Percentiles rank a stretch among this genome's conserved stretches.
Evolutionary conservation across 2,329 filamentous ascomycete genomes (phyloP).

Genomic region (Colletotrichum sp.): DNA sequence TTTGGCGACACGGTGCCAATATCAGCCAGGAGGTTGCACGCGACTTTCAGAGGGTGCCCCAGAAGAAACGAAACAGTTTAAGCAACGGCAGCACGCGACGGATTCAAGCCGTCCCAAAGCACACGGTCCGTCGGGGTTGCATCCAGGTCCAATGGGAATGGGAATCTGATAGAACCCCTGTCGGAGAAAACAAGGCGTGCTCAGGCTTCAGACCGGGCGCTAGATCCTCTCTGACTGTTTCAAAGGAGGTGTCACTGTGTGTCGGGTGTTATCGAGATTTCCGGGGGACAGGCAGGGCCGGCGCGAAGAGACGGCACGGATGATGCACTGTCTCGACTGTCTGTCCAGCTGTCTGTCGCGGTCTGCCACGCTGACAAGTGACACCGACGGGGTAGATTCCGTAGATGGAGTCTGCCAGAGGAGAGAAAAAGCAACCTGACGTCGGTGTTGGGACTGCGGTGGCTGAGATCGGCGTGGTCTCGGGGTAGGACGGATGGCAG

Average conservation of each 20-base stretch:
- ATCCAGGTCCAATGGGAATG: neutral
- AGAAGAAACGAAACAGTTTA: slow-evolving; percentile 20
- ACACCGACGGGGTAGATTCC: neutral
- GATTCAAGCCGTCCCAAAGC: neutral
- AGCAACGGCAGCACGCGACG: slow-evolving; percentile 11
- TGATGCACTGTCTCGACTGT: slow-evolving; percentile 9
- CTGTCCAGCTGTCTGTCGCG: neutral
- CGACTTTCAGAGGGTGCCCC: slow-evolving; percentile 1
- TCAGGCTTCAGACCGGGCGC: neutral
- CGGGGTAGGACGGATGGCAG: neutral
- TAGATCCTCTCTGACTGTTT: slow-evolving; percentile 18
- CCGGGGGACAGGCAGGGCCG: slow-evolving; percentile 1
- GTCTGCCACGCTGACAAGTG: neutral
- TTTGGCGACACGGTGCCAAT: neutral
- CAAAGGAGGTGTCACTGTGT: slow-evolving; percentile 18
- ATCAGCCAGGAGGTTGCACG: neutral
- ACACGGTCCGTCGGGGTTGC: slow-evolving; percentile 5
- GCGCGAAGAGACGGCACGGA: slow-evolving; percentile 15
- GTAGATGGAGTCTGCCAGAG: neutral
- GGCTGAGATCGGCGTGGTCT: neutral
- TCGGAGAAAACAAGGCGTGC: slow-evolving; percentile 10
- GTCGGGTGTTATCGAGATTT: slow-evolving; percentile 12
- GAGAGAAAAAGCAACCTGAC: neutral
- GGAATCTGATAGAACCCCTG: slow-evolving; percentile 8
- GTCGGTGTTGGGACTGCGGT: neutral